A percentile compares a stretch with the other conserved stretches of the same genome.
These are phyloP conservation scores for Suhomyces faveliae DNA, from an alignment of 805 yeast species.

Conservation along the genomic window DNA sequence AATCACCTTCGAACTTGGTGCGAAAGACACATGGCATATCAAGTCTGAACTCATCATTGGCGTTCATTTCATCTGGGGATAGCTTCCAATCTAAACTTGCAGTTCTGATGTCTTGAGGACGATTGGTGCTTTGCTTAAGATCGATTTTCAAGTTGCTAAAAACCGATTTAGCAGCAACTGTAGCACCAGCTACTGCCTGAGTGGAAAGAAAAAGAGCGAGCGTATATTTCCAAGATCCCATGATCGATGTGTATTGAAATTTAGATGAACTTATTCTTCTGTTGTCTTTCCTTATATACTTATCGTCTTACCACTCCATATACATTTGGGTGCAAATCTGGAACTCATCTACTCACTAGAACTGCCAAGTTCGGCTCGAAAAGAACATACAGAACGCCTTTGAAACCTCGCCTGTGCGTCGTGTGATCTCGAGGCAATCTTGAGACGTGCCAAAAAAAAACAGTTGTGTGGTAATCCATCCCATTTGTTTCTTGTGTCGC, in stretches of 20 bases:
- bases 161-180: slow-evolving; percentile 9
- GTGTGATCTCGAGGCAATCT: too few relatives aligned
- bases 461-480: background rate
- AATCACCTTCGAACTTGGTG: slow-evolving; percentile 12
- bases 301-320: background rate
- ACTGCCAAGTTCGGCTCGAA: background rate
- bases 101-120: slow-evolving; percentile 20
- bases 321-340: background rate
- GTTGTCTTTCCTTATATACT: background rate
- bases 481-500: background rate
- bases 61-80: background rate
- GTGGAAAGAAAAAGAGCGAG: slow-evolving; percentile 3
- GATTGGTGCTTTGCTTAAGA: background rate
- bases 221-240: background rate
- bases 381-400: background rate
- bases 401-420: background rate
- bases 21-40: slow-evolving; percentile 23
- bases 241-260: background rate
- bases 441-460: too few relatives aligned
- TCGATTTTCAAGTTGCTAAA: slow-evolving; percentile 6
- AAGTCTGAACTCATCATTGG: slow-evolving; percentile 30
- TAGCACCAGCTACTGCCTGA: slow-evolving; percentile 5
- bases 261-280: background rate
- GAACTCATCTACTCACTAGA: background rate
- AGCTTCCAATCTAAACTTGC: slow-evolving; percentile 16